Evolutionary conservation across 768 basidiomycete species (phyloP), one percentile per base, ranked within the genome.

Genomic region (Pleurotus ostreatus): DNA sequence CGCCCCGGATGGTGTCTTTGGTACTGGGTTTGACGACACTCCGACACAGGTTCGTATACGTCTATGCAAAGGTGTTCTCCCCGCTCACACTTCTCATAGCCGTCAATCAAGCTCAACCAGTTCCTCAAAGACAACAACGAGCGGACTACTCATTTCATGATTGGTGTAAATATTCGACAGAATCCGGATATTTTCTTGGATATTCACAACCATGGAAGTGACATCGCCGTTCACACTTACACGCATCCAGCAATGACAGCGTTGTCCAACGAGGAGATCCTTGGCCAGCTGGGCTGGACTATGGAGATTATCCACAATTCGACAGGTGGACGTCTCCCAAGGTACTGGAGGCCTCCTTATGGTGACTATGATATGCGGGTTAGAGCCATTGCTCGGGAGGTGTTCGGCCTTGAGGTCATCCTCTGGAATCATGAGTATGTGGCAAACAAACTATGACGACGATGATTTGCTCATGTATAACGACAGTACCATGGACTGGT

Each of bases 401-500:
- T 82, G 26, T 94, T 97, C 66, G 92, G 90, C 22, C 69, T 98
- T 59, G 78, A 78, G 18, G 88, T 89, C n/a, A 81, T 95, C 56
- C 71, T 92, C 61, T 98, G 95, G 95, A 94, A 95, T 70, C 81
- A 85, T 56, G 94, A 95, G 89, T 91, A 71, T 51, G 81, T 11
- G 16, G 49, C 49, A 56, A 34, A 37, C 41, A 53, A 23, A 15
- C 38, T 34, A 18, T 43, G 75, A 78, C 47, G 59, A 12, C 40
- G 25, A 15, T 43, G 37, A 48, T 41, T 4, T 3, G 9, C 11
- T 34, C 59, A 43, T 54, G 30, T 55, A 16, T 40, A 11, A 34
- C 55, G 55, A 34, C 63, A 91, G 89, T 65, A 85, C 92, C 12
- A 68, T 72, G 20, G 93, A 95, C 68, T 95, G 92, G 93, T 79